A percentile compares a stretch with the other conserved stretches of the same genome.
Evolutionary conservation across 2,329 filamentous ascomycete species (phyloP).

Genomic region (Xylaria polymorpha): DNA sequence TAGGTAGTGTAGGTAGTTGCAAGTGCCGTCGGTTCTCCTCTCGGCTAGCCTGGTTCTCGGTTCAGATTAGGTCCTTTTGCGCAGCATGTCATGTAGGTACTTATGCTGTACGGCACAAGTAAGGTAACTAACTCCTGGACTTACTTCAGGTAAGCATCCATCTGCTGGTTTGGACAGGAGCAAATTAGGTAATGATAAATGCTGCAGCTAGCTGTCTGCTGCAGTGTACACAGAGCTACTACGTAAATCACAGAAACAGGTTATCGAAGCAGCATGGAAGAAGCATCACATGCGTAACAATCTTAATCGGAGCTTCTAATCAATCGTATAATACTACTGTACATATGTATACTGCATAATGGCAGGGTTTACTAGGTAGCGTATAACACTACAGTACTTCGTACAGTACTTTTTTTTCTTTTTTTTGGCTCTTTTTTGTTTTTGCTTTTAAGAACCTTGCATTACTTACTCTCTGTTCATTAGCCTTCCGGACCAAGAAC

Average conservation of each 20-base stretch:
- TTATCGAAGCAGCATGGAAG: not conserved
- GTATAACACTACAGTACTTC: not conserved
- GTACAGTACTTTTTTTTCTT: too few relatives aligned
- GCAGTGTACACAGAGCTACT: too few relatives aligned
- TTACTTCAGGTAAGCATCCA: too few relatives aligned
- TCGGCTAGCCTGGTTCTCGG: not conserved
- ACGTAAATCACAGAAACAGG: not conserved
- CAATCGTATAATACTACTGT: too few relatives aligned
- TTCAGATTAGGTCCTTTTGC: too few relatives aligned
- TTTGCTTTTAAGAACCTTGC: not conserved
- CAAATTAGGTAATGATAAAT: too few relatives aligned
- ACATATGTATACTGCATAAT: slow-evolving; percentile 8
- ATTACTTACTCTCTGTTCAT: not conserved
- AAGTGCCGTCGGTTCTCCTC: not conserved
- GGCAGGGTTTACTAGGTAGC: slow-evolving; percentile 3
- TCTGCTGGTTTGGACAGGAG: too few relatives aligned
- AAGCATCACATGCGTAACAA: not conserved
- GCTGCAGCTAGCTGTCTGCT: too few relatives aligned
- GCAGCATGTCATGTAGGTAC: too few relatives aligned
- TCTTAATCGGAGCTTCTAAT: slow-evolving; percentile 12
- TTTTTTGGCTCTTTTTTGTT: not conserved
- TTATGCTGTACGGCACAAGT: too few relatives aligned
- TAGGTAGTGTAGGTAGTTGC: too few relatives aligned
- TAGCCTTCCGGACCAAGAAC: slow-evolving; percentile 22
- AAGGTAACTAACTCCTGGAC: too few relatives aligned